These are phyloP conservation scores for Theileria sp. DNA, from an alignment of 169 alveolate species.

Conservation along the genomic window DNA sequence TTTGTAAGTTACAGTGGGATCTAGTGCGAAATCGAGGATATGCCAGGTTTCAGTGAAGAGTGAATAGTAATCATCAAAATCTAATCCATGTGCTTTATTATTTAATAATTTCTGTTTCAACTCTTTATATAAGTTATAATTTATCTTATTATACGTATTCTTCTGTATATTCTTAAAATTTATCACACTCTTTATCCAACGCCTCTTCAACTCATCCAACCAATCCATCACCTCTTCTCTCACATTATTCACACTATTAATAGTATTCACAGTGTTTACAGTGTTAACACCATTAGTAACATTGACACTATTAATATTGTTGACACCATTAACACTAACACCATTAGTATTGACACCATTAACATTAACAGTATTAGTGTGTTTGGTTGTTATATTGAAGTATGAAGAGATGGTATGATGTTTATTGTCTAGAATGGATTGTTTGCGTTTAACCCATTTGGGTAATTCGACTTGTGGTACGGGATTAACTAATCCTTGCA, in stretches of 20 bases:
- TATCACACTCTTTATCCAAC: constrained; percentile 14
- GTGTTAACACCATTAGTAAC: too few species aligned
- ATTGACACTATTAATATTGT: not conserved
- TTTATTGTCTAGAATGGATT: constrained; percentile 66
- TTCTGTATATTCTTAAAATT: not conserved
- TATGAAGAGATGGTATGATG: constrained; percentile 46
- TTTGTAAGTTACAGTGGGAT: constrained; percentile 10
- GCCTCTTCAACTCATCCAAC: constrained; percentile 21
- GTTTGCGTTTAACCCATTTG: constrained; percentile 87
- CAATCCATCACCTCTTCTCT: constrained; percentile 3
- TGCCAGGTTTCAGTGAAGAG: constrained; percentile 67
- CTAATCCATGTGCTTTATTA: not conserved
- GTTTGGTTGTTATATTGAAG: not conserved
- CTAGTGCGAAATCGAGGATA: constrained; percentile 31
- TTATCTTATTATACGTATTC: constrained; percentile 1
- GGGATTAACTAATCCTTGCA: constrained; percentile 91
- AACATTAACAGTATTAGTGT: not conserved
- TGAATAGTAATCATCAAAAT: constrained; percentile 49
- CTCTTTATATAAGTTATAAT: constrained; percentile 17
- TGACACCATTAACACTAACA: not conserved
- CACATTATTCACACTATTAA: not conserved
- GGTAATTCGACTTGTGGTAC: constrained; percentile 91
- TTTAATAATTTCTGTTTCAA: not conserved
- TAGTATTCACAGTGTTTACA: too few species aligned
- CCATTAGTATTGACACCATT: not conserved